These are phyloP conservation scores for Cephaloascus fragrans DNA, from an alignment of 805 yeast species.

Conservation along the genomic window DNA sequence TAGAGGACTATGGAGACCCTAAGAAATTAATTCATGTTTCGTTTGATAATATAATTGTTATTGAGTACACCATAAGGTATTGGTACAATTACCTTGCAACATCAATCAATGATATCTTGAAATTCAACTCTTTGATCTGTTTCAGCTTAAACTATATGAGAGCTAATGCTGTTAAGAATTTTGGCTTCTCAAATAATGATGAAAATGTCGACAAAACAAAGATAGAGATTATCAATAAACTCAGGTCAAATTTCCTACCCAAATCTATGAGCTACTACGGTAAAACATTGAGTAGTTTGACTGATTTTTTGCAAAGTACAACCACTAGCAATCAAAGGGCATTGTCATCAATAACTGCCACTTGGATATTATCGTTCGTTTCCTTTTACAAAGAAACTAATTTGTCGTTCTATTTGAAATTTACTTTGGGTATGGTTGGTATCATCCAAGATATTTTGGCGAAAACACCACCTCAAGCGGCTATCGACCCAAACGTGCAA, in stretches of 20 bases:
- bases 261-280: neutral
- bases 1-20: neutral
- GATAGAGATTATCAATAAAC: neutral
- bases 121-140: neutral
- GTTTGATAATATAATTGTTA: neutral
- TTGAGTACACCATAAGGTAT: neutral
- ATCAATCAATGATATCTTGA: neutral
- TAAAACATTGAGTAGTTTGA: neutral
- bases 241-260: neutral
- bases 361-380: neutral
- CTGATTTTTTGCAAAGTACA: neutral
- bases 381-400: neutral
- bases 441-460: neutral
- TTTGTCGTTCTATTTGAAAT: neutral
- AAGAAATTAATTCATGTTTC: neutral
- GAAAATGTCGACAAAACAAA: neutral
- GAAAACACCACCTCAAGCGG: neutral
- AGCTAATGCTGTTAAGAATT: neutral
- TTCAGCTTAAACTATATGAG: neutral
- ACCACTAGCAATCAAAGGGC: neutral
- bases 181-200: neutral
- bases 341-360: neutral
- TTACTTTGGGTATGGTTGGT: neutral
- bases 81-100: neutral
- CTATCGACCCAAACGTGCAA: neutral